These are phyloP conservation scores for Onygenales sp. DNA, from an alignment of 2,329 filamentous ascomycete genomes.

Conservation along the genomic window DNA sequence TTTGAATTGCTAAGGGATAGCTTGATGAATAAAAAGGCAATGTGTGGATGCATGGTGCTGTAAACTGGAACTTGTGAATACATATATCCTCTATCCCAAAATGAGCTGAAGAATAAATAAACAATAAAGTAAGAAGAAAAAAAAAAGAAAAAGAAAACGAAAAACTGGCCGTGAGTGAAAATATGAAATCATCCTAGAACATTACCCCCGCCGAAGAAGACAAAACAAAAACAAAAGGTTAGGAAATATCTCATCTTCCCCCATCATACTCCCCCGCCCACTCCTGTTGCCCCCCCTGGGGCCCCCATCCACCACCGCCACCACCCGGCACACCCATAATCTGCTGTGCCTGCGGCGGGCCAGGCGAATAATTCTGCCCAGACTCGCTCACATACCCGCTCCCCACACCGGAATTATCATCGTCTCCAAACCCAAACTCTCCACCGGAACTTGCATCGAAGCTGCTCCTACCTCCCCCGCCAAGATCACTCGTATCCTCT, in stretches of 20 bases:
- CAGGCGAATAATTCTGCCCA: conserved; percentile 21
- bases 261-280: conserved; percentile 6
- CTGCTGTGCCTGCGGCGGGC: conserved; percentile 10
- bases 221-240: conserved; percentile 1
- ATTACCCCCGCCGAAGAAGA: conserved; percentile 1
- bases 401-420: conserved; percentile 30
- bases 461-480: conserved; percentile 42
- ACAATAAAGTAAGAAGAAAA: neutral
- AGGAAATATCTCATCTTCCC: neutral
- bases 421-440: conserved; percentile 32
- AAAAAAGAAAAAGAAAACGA: neutral
- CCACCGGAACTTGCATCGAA: conserved; percentile 36
- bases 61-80: too few species aligned
- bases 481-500: conserved; percentile 50
- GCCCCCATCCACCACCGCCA: conserved; percentile 7
- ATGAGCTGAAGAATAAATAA: neutral
- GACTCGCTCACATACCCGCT: conserved; percentile 25
- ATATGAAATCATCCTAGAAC: too few species aligned
- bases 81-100: neutral
- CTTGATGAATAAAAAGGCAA: too few species aligned
- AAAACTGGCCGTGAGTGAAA: conserved; percentile 10
- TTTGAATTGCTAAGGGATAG: too few species aligned
- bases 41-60: too few species aligned
- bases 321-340: conserved; percentile 22
- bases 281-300: conserved; percentile 3